These are phyloP conservation scores for Chimonanthus salicifolius DNA, from an alignment of 164 flowering plant species.

Conservation along the genomic window DNA sequence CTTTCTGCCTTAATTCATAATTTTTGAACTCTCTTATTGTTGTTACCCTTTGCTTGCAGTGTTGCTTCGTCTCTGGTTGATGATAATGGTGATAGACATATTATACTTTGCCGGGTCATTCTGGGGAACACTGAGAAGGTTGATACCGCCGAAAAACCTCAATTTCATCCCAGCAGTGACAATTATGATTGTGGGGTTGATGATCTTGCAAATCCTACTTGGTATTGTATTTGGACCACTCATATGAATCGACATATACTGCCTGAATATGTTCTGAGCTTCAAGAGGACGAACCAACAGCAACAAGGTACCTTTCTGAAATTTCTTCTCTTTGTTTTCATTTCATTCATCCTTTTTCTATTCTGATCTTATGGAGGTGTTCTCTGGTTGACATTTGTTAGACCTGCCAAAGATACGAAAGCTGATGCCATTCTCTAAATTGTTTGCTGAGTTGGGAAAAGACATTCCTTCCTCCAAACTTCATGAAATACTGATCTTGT, in stretches of 20 bases:
- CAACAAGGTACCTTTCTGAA: slow-evolving; percentile 21
- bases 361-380: neutral
- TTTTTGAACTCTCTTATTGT: neutral
- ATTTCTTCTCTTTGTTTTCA: no score
- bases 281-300: slow-evolving; percentile 16
- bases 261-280: slow-evolving; percentile 56
- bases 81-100: slow-evolving; percentile 43
- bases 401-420: neutral
- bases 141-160: slow-evolving; percentile 30
- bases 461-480: slow-evolving; percentile 16
- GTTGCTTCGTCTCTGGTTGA: slow-evolving; percentile 27
- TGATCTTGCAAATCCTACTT: slow-evolving; percentile 39
- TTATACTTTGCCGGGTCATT: slow-evolving; percentile 49
- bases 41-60: slow-evolving; percentile 20
- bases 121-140: slow-evolving; percentile 50
- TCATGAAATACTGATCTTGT: slow-evolving; percentile 12
- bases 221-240: slow-evolving; percentile 45
- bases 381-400: neutral
- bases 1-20: no score
- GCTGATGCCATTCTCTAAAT: slow-evolving; percentile 12
- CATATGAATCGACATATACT: slow-evolving; percentile 48
- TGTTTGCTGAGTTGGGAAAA: slow-evolving; percentile 23
- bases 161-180: slow-evolving; percentile 32
- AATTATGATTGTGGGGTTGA: slow-evolving; percentile 55
- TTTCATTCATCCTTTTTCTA: neutral